Conservation (phyloP, 176 grass and related monocot genomes). For the Luzula sylvatica region DNA sequence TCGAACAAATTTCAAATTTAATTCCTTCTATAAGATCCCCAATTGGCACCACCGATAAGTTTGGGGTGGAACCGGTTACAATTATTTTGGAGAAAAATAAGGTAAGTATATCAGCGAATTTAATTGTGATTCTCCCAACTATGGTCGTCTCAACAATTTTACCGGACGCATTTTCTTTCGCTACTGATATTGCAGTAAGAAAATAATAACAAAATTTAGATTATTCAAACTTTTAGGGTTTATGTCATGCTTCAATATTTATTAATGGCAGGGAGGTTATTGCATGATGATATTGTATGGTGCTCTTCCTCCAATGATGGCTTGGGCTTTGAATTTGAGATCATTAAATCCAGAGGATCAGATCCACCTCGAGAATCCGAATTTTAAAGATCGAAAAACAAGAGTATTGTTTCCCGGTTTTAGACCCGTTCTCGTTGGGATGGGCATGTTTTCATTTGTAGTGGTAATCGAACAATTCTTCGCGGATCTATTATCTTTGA, state of each 20-base stretch:
- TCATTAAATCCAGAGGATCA: slow-evolving; percentile 2
- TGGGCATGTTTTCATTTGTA: slow-evolving; percentile 43
- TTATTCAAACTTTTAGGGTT: not conserved
- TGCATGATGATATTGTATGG: slow-evolving; percentile 90
- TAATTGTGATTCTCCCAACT: slow-evolving; percentile 39
- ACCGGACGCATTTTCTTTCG: slow-evolving; percentile 52
- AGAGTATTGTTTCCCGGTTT: slow-evolving; percentile 18
- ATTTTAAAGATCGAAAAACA: not conserved
- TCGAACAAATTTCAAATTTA: slow-evolving; percentile 50
- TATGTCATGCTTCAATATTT: not conserved
- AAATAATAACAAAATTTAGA: not conserved
- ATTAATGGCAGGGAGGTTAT: slow-evolving; percentile 46
- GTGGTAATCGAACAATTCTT: slow-evolving; percentile 48
- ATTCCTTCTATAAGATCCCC: slow-evolving; percentile 13
- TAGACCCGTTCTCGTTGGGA: slow-evolving; percentile 53
- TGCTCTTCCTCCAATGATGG: slow-evolving; percentile 67
- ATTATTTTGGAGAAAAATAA: slow-evolving; percentile 19
- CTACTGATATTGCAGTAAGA: slow-evolving; percentile 57
- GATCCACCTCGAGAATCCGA: slow-evolving; percentile 1
- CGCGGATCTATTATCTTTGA: slow-evolving; percentile 25
- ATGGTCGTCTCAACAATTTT: slow-evolving; percentile 38
- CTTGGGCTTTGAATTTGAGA: slow-evolving; percentile 42
- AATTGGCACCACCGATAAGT: slow-evolving; percentile 1
- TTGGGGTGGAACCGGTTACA: not conserved
- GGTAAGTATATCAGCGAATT: slow-evolving; percentile 30